Percentiles rank a stretch among this genome's conserved stretches.
phyloP scores from a whole-genome alignment of 108 stramenopile species.

The Aurantiochytrium sp. region DNA sequence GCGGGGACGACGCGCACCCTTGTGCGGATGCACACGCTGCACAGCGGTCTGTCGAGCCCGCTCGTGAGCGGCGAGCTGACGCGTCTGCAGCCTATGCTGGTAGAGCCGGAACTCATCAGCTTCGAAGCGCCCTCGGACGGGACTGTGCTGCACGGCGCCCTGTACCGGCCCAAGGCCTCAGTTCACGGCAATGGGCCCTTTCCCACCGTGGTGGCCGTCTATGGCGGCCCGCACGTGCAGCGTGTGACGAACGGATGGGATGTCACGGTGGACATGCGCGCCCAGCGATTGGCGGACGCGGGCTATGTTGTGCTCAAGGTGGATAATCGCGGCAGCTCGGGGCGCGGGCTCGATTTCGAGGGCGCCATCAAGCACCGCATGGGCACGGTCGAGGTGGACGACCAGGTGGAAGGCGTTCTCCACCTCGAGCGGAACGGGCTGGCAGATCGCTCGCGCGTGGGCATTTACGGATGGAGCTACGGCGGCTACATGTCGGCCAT shows the following conservation, averaged over 20 bases:
- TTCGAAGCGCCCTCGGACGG: constrained; percentile 63
- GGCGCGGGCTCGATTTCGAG: constrained; percentile 81
- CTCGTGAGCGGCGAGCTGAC: background rate
- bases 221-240: constrained; percentile 94
- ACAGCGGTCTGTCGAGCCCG: background rate
- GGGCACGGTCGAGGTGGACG: constrained; percentile 79
- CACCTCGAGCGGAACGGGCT: constrained; percentile 62
- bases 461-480: constrained; percentile 90
- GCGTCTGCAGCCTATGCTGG: background rate
- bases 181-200: constrained; percentile 73
- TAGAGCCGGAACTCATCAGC: constrained; percentile 41
- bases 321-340: constrained; percentile 82
- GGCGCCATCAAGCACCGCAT: constrained; percentile 64
- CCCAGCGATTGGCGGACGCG: constrained; percentile 47
- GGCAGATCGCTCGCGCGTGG: constrained; percentile 73
- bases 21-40: background rate
- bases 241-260: constrained; percentile 69
- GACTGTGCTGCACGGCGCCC: constrained; percentile 66
- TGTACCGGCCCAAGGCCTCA: constrained; percentile 69
- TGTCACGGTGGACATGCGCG: background rate
- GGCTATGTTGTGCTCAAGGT: constrained; percentile 89
- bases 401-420: constrained; percentile 78
- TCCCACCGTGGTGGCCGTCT: constrained; percentile 77
- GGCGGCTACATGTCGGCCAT: constrained; percentile 87
- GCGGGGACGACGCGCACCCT: too few relatives aligned